Conservation (phyloP, 129 eudicot species). For the Cynara cardunculus region DNA sequence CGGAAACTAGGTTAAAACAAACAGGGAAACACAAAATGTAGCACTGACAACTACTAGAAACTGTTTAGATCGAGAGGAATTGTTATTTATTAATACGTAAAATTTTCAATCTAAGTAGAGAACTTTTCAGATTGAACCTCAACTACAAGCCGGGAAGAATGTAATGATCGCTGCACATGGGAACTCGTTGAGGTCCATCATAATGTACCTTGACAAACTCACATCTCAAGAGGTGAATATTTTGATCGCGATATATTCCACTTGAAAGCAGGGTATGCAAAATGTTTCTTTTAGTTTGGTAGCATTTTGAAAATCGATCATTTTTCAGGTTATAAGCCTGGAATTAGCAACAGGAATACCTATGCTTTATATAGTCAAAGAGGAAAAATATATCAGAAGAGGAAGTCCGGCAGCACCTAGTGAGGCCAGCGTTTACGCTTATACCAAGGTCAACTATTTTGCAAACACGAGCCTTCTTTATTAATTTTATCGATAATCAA, state of each 20-base stretch:
- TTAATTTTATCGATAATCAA: no score
- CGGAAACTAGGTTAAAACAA: no score
- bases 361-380: slow-evolving; percentile 93
- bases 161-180: slow-evolving; percentile 98
- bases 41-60: not conserved
- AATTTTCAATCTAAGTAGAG: not conserved
- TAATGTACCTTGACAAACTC: slow-evolving; percentile 90
- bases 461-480: no score
- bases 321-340: slow-evolving; percentile 83
- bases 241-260: not conserved
- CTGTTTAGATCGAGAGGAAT: not conserved
- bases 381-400: slow-evolving; percentile 78
- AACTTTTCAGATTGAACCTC: slow-evolving; percentile 72
- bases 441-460: slow-evolving; percentile 58
- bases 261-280: not conserved
- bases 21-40: not conserved
- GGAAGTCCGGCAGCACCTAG: slow-evolving; percentile 95
- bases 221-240: slow-evolving; percentile 81
- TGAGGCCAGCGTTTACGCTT: slow-evolving; percentile 94
- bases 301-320: no score
- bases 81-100: not conserved
- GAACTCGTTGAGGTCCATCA: slow-evolving; percentile 91
- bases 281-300: no score
- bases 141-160: slow-evolving; percentile 76
- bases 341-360: slow-evolving; percentile 97